Evolutionary conservation across 2,329 filamentous ascomycete genomes (phyloP), one percentile per base, ranked within the genome.

Genomic region (Coccinonectria pachysandricola): DNA sequence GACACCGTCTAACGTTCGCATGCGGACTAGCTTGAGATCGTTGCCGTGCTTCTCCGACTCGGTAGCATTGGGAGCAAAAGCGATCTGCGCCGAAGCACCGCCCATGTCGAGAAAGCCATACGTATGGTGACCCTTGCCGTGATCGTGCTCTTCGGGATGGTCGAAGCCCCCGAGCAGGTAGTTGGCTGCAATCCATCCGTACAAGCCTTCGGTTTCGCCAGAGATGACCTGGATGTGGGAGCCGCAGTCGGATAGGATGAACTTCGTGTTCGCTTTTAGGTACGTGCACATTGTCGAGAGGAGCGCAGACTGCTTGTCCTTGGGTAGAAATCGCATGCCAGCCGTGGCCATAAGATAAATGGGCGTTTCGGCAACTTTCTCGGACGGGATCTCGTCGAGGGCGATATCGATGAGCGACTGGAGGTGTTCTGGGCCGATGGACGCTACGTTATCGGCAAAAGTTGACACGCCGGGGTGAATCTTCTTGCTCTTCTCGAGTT

Each of bases 61-160:
- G 2, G 91, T 96, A 4, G 71, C 60, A 54, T 98, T 98, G 2
- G 91, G 91, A 2, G 87, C 88, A 54, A 98, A 98, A 0, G 92
- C 91, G 47, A 98, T 96, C 57, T 98, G 91, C 10, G 91, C 88
- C 0, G 88, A 96, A 14, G 91, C 91, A 26, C 91, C 91, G 25
- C 91, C 91, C 92, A 98, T 98, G 51, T 98, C 91, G 34, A 98
- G 62, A 48, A 98, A 98, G 1, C 91, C 91, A 53, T 96, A 98
- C 0, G 91, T 98, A 48, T 87, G 82, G 51, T 96, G 91, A 14
- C 71, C 74, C 39, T 93, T 86, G 27, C 85, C 86, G 52, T 94
- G 85, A 27, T 73, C 62, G 45, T 94, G 83, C 9, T 74, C 59
- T 26, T 77, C 61, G 0, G 84, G 78, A 11, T 70, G 64, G 51